Percentiles rank a stretch among this genome's conserved stretches.
Conservation (phyloP, 495 filamentous ascomycete species). For the Aspergillus biplanus region DNA sequence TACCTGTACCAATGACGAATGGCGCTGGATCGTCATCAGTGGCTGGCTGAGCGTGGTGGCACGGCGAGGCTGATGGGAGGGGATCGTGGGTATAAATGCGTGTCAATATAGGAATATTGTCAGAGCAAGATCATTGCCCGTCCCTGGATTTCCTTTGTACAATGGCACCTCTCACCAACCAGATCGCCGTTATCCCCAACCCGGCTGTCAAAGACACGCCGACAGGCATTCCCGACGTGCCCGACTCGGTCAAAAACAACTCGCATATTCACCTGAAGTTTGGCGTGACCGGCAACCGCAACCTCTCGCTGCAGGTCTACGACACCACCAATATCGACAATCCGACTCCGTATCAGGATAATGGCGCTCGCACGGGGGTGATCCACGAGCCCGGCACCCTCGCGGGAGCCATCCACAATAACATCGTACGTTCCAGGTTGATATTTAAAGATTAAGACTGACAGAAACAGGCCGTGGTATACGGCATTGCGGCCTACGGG, state of each 20-base stretch:
- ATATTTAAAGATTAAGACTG: neutral
- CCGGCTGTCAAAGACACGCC: neutral
- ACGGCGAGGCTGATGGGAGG: neutral
- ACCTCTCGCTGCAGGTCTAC: neutral
- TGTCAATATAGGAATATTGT: neutral
- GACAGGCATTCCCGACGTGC: neutral
- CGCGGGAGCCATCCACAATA: neutral
- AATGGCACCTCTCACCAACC: slow-evolving; percentile 1
- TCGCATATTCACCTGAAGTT: neutral
- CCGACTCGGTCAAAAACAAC: neutral
- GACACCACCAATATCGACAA: neutral
- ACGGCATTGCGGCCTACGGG: neutral
- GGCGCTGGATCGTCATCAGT: neutral
- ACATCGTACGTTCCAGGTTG: neutral
- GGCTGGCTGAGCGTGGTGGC: neutral
- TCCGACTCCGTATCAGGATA: neutral
- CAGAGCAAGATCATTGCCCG: neutral
- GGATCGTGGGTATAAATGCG: neutral
- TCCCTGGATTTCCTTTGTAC: neutral
- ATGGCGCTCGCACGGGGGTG: neutral
- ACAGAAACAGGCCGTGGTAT: neutral
- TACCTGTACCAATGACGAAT: neutral
- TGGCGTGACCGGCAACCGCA: neutral
- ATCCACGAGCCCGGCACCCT: neutral
- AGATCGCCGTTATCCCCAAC: neutral